Conservation (phyloP, 495 filamentous ascomycete species). For the Extremus antarcticus region DNA sequence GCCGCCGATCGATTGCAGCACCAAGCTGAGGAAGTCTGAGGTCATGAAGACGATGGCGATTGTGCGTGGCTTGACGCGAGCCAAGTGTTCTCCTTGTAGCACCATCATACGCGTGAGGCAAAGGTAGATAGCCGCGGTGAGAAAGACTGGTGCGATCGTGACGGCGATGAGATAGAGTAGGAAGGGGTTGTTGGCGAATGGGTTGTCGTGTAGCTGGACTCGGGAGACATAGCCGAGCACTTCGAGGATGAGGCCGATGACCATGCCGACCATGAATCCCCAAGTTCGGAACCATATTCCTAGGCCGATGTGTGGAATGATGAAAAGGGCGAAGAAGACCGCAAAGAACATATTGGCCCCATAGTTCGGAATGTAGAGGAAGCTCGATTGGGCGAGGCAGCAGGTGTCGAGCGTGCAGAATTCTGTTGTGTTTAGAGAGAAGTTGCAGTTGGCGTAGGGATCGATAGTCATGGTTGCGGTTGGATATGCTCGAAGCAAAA, state of each 20-base stretch:
- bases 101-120: conserved; percentile 49
- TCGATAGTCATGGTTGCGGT: conserved; percentile 12
- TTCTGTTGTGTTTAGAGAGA: neutral
- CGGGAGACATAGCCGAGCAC: conserved; percentile 36
- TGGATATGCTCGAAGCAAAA: too few species aligned
- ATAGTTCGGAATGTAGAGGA: conserved; percentile 31
- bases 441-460: conserved; percentile 13
- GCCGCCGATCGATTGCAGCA: conserved; percentile 54
- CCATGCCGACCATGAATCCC: conserved; percentile 32
- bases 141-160: conserved; percentile 56
- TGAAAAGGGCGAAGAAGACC: conserved; percentile 30
- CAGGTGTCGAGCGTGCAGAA: conserved; percentile 18
- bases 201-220: conserved; percentile 29
- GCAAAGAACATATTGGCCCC: conserved; percentile 32
- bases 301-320: conserved; percentile 28
- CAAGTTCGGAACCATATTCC: conserved; percentile 34
- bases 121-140: conserved; percentile 55
- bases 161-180: conserved; percentile 46
- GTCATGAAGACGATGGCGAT: conserved; percentile 48
- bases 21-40: conserved; percentile 52
- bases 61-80: conserved; percentile 45
- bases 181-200: conserved; percentile 30
- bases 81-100: conserved; percentile 50
- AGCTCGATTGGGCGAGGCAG: conserved; percentile 11
- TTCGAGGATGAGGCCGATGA: conserved; percentile 30